phyloP scores from a whole-genome alignment of 2,329 filamentous ascomycete genomes.

The Hypoxylon sp. region DNA sequence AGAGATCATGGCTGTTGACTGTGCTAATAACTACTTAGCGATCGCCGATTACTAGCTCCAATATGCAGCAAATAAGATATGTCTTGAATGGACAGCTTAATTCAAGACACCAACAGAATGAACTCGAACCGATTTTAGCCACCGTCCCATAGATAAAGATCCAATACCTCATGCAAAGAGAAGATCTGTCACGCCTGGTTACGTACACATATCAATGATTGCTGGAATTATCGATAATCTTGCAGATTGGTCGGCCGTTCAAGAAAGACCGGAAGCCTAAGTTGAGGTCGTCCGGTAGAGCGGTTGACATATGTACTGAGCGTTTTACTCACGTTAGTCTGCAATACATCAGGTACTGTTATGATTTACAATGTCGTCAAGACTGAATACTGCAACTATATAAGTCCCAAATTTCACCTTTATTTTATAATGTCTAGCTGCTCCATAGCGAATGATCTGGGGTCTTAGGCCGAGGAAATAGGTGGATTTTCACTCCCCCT shows the following conservation, averaged over 20 bases:
- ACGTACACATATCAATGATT: not conserved
- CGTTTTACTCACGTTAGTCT: not conserved
- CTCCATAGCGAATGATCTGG: not conserved
- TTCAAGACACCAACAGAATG: slow-evolving; percentile 18
- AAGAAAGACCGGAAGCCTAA: slow-evolving; percentile 21
- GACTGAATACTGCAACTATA: not conserved
- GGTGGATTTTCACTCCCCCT: not conserved
- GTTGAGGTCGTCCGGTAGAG: not conserved
- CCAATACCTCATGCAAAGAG: slow-evolving; percentile 5
- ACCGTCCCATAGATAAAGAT: slow-evolving; percentile 7
- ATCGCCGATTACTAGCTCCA: slow-evolving; percentile 43
- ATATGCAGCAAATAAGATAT: slow-evolving; percentile 35
- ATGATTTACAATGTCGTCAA: not conserved
- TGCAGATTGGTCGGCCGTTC: slow-evolving; percentile 21
- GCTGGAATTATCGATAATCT: not conserved
- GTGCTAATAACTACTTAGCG: slow-evolving; percentile 26
- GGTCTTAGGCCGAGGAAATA: not conserved
- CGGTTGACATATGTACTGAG: not conserved
- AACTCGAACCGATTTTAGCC: slow-evolving; percentile 27
- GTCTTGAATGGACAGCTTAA: slow-evolving; percentile 24
- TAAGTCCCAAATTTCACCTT: not conserved
- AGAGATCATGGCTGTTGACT: slow-evolving; percentile 14
- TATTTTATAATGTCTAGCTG: not conserved
- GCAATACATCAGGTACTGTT: not conserved
- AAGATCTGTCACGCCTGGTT: slow-evolving; percentile 3